Evolutionary conservation across 768 basidiomycete genomes (phyloP), one percentile per base, ranked within the genome.

Genomic region (Leccinum variicolor): DNA sequence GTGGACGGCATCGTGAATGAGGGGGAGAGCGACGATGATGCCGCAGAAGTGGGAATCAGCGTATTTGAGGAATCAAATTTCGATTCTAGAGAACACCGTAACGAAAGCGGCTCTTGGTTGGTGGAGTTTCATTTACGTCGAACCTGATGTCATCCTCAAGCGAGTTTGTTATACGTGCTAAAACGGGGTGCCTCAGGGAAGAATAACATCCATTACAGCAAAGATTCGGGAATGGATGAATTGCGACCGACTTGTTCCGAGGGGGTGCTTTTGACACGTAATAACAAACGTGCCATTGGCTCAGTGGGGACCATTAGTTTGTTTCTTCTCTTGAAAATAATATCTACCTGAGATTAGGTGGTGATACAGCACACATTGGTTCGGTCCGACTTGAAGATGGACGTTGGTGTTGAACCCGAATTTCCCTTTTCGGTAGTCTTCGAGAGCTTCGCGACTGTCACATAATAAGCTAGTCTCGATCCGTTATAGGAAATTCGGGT

Each of bases 1-100:
- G 50, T 64, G 6, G 59, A 64, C 43, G 58, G 66, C 70, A 62
- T 69, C 4, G 25, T 60, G 2, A 9, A 50, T 45, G 21, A 39
- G 31, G 33, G 48, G 21, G 17, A 6, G 49, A 17, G 47, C 9
- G 28, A 51, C 5, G 6, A 48, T 3, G 15, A 29, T 13, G 43
- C 19, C 19, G 7, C 14, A 50, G 17, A 14, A 49, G 19, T 28
- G 4, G 9, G 31, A 41, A 26, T n/a, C 34, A 9, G 23, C 25
- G 14, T 49, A 26, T 65, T 47, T 33, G 43, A 31, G n/a, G 41
- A 1, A 41, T 6, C 6, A 17, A 6, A 10, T 33, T 33, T 19
- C n/a, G 3, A 15, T 45, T n/a, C 3, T 2, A 15, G 6, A n/a
- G 21, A 9, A 33, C 14, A 48, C n/a, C n/a, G n/a, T n/a, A n/a